Conservation (phyloP, 129 eudicot species). For the Calendula officinalis region DNA sequence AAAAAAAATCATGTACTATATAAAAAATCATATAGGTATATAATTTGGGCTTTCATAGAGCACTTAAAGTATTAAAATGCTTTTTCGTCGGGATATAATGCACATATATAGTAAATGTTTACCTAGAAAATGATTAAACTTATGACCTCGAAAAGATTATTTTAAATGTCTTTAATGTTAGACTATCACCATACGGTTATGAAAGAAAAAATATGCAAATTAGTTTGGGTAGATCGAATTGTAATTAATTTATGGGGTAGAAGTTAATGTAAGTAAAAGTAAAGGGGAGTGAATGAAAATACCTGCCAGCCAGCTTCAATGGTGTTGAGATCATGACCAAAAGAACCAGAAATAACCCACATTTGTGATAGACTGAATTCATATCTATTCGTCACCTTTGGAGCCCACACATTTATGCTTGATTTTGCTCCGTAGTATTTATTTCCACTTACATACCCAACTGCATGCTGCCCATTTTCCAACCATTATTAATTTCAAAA, state of each 20-base stretch:
- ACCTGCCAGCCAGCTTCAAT: constrained; percentile 99
- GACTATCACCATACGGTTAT: too few species aligned
- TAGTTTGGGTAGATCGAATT: background rate
- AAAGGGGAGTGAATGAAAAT: constrained; percentile 22
- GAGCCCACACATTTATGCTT: constrained; percentile 96
- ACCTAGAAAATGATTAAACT: too few species aligned
- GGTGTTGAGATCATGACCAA: constrained; percentile 91
- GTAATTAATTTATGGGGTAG: background rate
- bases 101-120: too few species aligned
- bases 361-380: constrained; percentile 95
- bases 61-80: too few species aligned
- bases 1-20: too few species aligned
- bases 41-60: too few species aligned
- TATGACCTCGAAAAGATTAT: background rate
- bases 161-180: background rate
- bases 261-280: constrained; percentile 2
- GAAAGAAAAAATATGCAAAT: background rate
- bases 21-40: too few species aligned
- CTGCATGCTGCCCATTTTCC: constrained; percentile 79
- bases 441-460: constrained; percentile 85
- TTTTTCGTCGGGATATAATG: too few species aligned
- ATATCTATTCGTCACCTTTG: constrained; percentile 67
- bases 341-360: constrained; percentile 93
- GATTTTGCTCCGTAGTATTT: constrained; percentile 96
- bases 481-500: constrained; percentile 4